Percentiles rank a stretch among this genome's conserved stretches.
Evolutionary conservation across 2,329 filamentous ascomycete genomes (phyloP).

Genomic region (Fusarium scirpi): DNA sequence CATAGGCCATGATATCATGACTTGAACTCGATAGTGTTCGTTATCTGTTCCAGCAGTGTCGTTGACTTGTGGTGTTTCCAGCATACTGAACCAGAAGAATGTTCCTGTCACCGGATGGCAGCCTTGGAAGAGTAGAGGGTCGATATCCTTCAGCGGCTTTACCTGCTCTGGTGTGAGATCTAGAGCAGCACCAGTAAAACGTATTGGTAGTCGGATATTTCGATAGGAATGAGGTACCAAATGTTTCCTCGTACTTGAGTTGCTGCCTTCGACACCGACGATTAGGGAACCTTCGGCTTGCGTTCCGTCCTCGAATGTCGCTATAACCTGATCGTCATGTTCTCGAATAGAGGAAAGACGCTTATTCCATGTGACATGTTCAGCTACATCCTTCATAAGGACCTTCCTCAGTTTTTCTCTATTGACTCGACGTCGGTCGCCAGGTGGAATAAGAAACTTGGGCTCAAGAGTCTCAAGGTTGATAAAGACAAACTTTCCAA

Average conservation of each 20-base stretch:
- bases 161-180: constrained; percentile 16
- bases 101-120: not conserved
- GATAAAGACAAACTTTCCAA: constrained; percentile 14
- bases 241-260: constrained; percentile 8
- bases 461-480: constrained; percentile 9
- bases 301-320: not conserved
- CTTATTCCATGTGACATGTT: constrained; percentile 1
- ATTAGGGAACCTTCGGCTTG: not conserved
- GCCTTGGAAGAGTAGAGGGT: constrained; percentile 16
- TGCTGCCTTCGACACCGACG: constrained; percentile 15
- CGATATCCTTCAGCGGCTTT: constrained; percentile 5
- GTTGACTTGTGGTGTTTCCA: not conserved
- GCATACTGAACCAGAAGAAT: constrained; percentile 19
- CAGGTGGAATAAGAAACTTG: constrained; percentile 2
- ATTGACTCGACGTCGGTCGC: constrained; percentile 17
- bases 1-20: constrained; percentile 19
- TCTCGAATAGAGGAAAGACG: constrained; percentile 12
- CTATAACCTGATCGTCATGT: not conserved
- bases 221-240: not conserved
- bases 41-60: not conserved
- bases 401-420: constrained; percentile 17
- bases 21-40: constrained; percentile 2
- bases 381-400: not conserved
- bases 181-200: constrained; percentile 4
- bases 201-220: constrained; percentile 3